These are phyloP conservation scores for Bothriochloa decipiens DNA, from an alignment of 176 grass and related monocot species.

Conservation along the genomic window DNA sequence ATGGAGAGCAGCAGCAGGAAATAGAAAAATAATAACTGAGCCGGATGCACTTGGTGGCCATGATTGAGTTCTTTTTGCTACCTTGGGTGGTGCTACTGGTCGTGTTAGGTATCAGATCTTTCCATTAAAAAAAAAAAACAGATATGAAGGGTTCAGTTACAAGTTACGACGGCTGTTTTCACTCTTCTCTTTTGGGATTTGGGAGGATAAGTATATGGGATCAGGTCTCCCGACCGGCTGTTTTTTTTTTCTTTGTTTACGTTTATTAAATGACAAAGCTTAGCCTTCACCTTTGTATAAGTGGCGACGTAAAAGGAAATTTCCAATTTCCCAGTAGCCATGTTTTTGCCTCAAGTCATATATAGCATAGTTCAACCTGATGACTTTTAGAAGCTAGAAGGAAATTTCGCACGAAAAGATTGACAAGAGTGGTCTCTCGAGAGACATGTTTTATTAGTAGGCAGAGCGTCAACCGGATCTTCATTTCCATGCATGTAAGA, in stretches of 20 bases:
- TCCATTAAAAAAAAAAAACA: not conserved
- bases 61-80: not conserved
- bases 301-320: not conserved
- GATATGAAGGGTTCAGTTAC: not conserved
- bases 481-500: too few relatives aligned
- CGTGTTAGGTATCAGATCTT: not conserved
- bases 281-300: not conserved
- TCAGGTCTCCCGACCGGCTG: not conserved
- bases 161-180: not conserved
- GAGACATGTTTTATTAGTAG: too few relatives aligned
- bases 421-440: too few relatives aligned
- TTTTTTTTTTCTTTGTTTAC: not conserved
- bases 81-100: not conserved
- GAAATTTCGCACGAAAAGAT: too few relatives aligned
- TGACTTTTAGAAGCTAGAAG: not conserved
- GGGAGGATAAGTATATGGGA: not conserved
- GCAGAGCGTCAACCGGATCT: too few relatives aligned
- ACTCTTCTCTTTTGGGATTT: not conserved
- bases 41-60: not conserved
- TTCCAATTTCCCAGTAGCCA: not conserved
- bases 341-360: not conserved
- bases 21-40: not conserved
- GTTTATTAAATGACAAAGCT: not conserved
- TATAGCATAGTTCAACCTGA: not conserved
- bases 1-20: not conserved